Evolutionary conservation across 2,329 filamentous ascomycete genomes (phyloP).

Genomic region (Penicillium rolfsii): DNA sequence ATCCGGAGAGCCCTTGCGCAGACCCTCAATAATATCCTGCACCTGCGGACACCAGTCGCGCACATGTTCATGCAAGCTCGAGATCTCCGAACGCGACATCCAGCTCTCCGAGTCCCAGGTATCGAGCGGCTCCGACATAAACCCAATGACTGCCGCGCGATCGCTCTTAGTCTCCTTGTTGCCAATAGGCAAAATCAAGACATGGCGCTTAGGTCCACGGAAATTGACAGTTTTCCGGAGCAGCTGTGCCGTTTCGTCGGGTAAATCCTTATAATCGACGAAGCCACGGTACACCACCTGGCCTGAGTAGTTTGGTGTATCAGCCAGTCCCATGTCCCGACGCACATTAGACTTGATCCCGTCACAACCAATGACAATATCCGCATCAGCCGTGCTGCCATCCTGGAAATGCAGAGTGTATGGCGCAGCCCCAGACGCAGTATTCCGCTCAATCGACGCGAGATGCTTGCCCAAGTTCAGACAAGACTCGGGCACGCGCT

Average conservation of each 20-base stretch:
- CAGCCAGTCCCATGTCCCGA: slow-evolving; percentile 31
- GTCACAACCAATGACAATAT: slow-evolving; percentile 53
- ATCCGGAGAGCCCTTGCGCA: slow-evolving; percentile 36
- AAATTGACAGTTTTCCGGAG: slow-evolving; percentile 42
- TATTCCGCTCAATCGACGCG: slow-evolving; percentile 25
- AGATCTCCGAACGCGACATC: slow-evolving; percentile 40
- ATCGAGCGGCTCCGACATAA: slow-evolving; percentile 44
- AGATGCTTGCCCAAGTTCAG: slow-evolving; percentile 36
- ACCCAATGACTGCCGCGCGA: slow-evolving; percentile 41
- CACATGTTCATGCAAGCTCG: slow-evolving; percentile 39
- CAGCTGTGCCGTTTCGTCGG: slow-evolving; percentile 33
- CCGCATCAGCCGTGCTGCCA: slow-evolving; percentile 46
- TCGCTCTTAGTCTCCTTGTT: slow-evolving; percentile 38
- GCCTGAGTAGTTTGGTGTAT: slow-evolving; percentile 39
- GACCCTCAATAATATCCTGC: slow-evolving; percentile 38
- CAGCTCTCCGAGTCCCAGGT: slow-evolving; percentile 42
- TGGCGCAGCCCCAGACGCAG: slow-evolving; percentile 25
- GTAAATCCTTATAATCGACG: slow-evolving; percentile 39
- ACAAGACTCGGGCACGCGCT: slow-evolving; percentile 33
- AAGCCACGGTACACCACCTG: slow-evolving; percentile 46
- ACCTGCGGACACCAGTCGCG: slow-evolving; percentile 40
- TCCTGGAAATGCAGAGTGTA: slow-evolving; percentile 50
- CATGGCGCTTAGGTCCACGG: slow-evolving; percentile 36
- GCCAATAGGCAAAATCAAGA: slow-evolving; percentile 44
- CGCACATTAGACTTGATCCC: slow-evolving; percentile 56